A percentile compares a stretch with the other conserved stretches of the same genome.
Evolutionary conservation across 768 basidiomycete genomes (phyloP).

Genomic region (Favolaschia claudopus): DNA sequence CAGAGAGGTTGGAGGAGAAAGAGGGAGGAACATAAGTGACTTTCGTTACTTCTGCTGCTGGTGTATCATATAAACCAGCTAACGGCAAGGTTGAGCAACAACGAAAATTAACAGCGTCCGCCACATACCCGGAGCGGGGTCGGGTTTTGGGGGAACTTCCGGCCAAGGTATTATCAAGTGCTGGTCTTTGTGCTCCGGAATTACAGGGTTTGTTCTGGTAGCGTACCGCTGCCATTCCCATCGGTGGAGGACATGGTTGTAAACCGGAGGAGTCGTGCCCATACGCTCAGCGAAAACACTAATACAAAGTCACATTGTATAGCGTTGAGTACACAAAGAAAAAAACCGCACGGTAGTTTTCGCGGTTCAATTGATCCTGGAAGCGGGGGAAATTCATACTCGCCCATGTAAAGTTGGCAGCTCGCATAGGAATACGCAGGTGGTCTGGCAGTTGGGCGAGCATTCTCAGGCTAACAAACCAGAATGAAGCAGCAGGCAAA

Average conservation of each 20-base stretch:
- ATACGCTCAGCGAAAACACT: constrained; percentile 85
- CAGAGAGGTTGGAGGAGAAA: constrained; percentile 47
- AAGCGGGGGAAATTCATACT: constrained; percentile 64
- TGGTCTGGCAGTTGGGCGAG: neutral
- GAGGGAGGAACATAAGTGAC: constrained; percentile 76
- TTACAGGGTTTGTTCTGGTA: constrained; percentile 64
- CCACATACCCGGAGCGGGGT: constrained; percentile 53
- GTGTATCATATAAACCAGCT: constrained; percentile 75
- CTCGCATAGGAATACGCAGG: constrained; percentile 64
- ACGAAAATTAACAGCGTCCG: neutral
- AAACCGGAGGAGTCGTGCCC: constrained; percentile 65
- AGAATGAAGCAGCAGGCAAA: neutral
- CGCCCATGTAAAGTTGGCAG: constrained; percentile 80
- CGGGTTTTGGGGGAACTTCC: constrained; percentile 48
- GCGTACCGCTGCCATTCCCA: constrained; percentile 82
- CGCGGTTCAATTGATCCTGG: constrained; percentile 44
- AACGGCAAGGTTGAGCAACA: neutral
- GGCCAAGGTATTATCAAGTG: constrained; percentile 78
- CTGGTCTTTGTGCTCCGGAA: constrained; percentile 52
- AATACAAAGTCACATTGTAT: too few species aligned
- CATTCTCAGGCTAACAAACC: constrained; percentile 6
- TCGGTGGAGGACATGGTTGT: constrained; percentile 59
- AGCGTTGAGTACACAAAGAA: too few species aligned
- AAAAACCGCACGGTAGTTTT: constrained; percentile 53
- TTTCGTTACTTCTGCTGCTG: constrained; percentile 63